Conservation (phyloP, 106 monocot species). For the Posidonia australis region DNA sequence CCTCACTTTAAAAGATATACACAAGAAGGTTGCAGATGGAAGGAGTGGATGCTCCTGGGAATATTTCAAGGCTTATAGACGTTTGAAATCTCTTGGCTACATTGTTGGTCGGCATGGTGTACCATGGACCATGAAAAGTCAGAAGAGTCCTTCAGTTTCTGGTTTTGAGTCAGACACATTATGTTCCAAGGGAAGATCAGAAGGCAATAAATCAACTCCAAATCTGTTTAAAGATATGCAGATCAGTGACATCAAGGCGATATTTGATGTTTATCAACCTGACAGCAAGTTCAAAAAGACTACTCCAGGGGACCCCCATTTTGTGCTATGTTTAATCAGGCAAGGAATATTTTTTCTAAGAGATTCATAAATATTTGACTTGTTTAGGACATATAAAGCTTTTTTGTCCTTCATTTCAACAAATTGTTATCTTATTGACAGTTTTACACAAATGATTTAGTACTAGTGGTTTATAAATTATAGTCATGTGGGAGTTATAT, state of each 20-base stretch:
- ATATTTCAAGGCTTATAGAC: constrained; percentile 53
- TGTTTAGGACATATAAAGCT: no score
- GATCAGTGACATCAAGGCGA: constrained; percentile 29
- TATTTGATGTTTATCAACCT: constrained; percentile 76
- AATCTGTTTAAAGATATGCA: constrained; percentile 26
- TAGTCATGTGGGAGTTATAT: no score
- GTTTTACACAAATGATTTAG: no score
- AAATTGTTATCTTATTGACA: no score
- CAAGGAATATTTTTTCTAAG: no score
- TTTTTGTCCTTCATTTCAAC: no score
- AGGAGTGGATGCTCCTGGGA: constrained; percentile 59
- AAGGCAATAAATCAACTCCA: constrained; percentile 2
- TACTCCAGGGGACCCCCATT: constrained; percentile 53
- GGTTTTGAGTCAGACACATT: not conserved
- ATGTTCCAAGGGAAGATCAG: not conserved
- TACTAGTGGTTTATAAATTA: no score
- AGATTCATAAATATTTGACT: no score
- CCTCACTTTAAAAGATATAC: constrained; percentile 42
- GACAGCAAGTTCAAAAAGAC: constrained; percentile 84
- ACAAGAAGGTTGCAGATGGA: constrained; percentile 39
- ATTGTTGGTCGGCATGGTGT: constrained; percentile 62
- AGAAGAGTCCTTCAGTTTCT: constrained; percentile 1
- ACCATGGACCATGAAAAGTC: constrained; percentile 55
- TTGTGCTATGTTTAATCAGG: constrained; percentile 59
- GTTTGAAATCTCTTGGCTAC: constrained; percentile 77